Evolutionary conservation across 345 rosid species (phyloP), one percentile per base, ranked within the genome.

Genomic region (Populus alba): DNA sequence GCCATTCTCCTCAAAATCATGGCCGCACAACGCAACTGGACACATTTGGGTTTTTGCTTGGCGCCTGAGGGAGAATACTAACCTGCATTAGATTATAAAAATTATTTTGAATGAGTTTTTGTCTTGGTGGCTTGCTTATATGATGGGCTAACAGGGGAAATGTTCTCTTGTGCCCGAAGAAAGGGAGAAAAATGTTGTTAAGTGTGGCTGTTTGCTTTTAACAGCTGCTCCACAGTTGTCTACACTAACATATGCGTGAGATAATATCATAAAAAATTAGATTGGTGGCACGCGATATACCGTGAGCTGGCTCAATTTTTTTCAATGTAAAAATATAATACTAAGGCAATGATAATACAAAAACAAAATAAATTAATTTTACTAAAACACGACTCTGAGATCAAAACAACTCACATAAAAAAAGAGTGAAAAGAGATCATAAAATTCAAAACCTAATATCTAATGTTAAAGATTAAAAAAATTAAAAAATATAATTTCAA

Each of bases 281-380:
- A 33, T 33, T 4, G 37, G 37, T 4, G 6, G 0, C 37, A 33
- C 6, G 5, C 37, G 6, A 4, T 33, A 33, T 4, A 4, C 37
- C 5, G 37, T 33, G 1, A 33, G 37, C 6, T 5, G 0, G 37
- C 0, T 4, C 5, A 4, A 33, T 4, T 33, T 33, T 33, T 33
- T 33, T 33, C 37, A 33, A 33, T 33, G 37, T 33, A 39, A 39
- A 33, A 33, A 33, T 2, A 33, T 33, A 33, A 33, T 33, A 33
- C 5, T 4, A 0, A 33, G 0, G 1, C 5, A 0, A 0, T 4
- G 0, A 3, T 33, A 33, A 33, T 33, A 0, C 0, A 0, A 33
- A 33, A 0, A 33, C 5, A 33, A 33, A 4, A 4, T 1, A 33
- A 0, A 33, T 33, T 33, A 33, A 4, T 4, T 33, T 33, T 33